phyloP scores from a whole-genome alignment of 108 stramenopile genomes.

The Cyclotella cryptica region DNA sequence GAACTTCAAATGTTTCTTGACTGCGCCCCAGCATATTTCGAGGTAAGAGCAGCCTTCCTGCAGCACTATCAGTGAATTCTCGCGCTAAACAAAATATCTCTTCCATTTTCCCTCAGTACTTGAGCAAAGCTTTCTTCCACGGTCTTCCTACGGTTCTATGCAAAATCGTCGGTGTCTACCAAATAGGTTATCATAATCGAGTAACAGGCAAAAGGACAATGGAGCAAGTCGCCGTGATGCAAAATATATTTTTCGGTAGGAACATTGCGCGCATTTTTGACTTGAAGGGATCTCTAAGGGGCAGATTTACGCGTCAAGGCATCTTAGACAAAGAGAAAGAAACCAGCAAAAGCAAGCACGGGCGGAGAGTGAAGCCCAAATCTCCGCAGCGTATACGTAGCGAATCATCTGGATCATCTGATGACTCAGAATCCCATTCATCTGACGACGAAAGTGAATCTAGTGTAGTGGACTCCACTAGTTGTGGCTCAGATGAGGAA shows the following conservation, averaged over 20 bases:
- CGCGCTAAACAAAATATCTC: no score
- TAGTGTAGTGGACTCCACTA: constrained; percentile 25
- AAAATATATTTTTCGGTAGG: constrained; percentile 93
- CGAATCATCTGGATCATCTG: constrained; percentile 50
- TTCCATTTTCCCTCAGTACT: constrained; percentile 52
- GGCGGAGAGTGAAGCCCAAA: not conserved
- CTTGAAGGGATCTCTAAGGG: constrained; percentile 93
- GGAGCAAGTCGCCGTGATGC: constrained; percentile 93
- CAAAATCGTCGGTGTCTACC: constrained; percentile 98
- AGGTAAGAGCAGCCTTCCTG: constrained; percentile 30
- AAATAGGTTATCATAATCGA: constrained; percentile 95
- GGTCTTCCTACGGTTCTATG: constrained; percentile 93
- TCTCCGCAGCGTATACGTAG: constrained; percentile 35
- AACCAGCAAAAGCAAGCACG: constrained; percentile 9
- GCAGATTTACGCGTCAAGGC: constrained; percentile 88
- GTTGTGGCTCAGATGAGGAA: constrained; percentile 32
- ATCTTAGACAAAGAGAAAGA: constrained; percentile 46
- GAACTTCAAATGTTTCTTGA: constrained; percentile 99
- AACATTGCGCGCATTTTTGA: constrained; percentile 93
- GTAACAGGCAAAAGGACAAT: constrained; percentile 92
- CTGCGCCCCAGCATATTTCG: constrained; percentile 97
- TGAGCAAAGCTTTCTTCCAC: constrained; percentile 96
- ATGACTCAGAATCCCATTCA: constrained; percentile 33
- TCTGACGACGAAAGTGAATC: constrained; percentile 48
- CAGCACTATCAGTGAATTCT: not conserved